These are phyloP conservation scores for Phytophthora sp. DNA, from an alignment of 352 stramenopile species.

Conservation along the genomic window DNA sequence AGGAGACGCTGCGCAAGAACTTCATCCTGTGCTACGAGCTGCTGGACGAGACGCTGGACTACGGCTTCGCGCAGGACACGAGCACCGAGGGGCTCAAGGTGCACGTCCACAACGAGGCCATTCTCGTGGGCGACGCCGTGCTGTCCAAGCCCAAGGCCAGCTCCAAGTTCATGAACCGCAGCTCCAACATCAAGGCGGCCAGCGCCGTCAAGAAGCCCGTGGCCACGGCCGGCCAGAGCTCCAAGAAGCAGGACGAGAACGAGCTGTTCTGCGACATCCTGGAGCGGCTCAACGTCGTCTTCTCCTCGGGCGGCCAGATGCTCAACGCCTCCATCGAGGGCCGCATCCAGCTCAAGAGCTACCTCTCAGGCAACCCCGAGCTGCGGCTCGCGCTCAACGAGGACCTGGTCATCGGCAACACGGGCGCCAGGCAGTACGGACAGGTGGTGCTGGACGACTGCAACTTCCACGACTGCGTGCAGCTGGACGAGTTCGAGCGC, in stretches of 20 bases:
- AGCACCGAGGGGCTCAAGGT: conserved; percentile 97
- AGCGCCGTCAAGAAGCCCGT: conserved; percentile 92
- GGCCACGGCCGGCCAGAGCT: conserved; percentile 65
- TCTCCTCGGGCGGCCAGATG: conserved; percentile 96
- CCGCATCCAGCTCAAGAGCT: conserved; percentile 98
- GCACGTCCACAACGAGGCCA: conserved; percentile 98
- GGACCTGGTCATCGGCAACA: conserved; percentile 95
- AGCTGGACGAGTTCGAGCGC: conserved; percentile 95
- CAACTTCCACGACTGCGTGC: conserved; percentile 99
- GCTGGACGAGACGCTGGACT: conserved; percentile 99
- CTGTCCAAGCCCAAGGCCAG: conserved; percentile 91
- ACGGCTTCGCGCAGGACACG: conserved; percentile 98
- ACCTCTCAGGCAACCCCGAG: conserved; percentile 98
- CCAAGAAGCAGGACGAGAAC: conserved; percentile 93
- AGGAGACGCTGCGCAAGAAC: conserved; percentile 99
- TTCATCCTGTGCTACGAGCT: conserved; percentile 99
- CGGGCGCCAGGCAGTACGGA: conserved; percentile 82
- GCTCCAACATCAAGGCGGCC: conserved; percentile 78
- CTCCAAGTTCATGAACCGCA: conserved; percentile 86
- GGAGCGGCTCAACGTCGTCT: conserved; percentile 98
- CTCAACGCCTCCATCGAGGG: conserved; percentile 98
- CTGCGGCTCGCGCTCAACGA: conserved; percentile 96
- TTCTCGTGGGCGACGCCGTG: conserved; percentile 89
- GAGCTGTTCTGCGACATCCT: conserved; percentile 99
- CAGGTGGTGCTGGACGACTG: conserved; percentile 97